Base-by-base conservation (phyloP, 2,329 filamentous ascomycete genomes). In the Hymenoscyphus fraxineus region DNA sequence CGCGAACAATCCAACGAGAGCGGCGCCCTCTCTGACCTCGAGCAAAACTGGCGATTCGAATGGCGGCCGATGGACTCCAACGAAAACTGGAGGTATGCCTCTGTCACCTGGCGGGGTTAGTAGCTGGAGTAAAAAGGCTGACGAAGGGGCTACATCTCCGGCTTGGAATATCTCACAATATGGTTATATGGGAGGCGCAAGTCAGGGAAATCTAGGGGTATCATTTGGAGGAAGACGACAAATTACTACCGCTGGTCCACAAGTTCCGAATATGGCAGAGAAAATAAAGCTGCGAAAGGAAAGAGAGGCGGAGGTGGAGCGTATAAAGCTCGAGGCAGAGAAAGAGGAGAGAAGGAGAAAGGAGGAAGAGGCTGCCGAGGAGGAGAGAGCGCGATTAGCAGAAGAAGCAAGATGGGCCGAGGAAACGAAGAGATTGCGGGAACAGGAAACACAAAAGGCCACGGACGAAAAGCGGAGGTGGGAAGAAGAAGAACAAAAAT, bases 81-180 rank as follows among this genome's bases (percentile, higher is more conserved):
- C 86, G 10, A 90, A 87, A 72, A 84, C 83, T 54, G 75, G 75
- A 56, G 85, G 82, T 39, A 82, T 83, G 38, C 76, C 82, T 15
- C 77, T 80, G 65, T 83, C 87, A 60, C 81, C 85, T 47, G 74
- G 78, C 38, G 77, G 81, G 1, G 86, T 94, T 67, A 97, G 91
- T 75, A 96, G 88, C 77, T 98, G 95, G 95, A 96, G 91, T 77
- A 96, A 87, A 76, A 91, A 85, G 76, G 84, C 85, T 63, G 92
- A 97, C 70, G 91, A 97, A 76, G 86, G 85, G 16, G 84, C 83
- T 56, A 97, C 93, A 1, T 83, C 88, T 32, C 95, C 95, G 0
- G 95, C 95, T 1, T 99, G 95, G 95, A 99, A 98, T 75, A 98
- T 98, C 71, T 90, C 93, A 64, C 95, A 99, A 76, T 99, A 99